Base-by-base conservation (phyloP, 352 stramenopile genomes). In the Globisporangium abappressorium region DNA sequence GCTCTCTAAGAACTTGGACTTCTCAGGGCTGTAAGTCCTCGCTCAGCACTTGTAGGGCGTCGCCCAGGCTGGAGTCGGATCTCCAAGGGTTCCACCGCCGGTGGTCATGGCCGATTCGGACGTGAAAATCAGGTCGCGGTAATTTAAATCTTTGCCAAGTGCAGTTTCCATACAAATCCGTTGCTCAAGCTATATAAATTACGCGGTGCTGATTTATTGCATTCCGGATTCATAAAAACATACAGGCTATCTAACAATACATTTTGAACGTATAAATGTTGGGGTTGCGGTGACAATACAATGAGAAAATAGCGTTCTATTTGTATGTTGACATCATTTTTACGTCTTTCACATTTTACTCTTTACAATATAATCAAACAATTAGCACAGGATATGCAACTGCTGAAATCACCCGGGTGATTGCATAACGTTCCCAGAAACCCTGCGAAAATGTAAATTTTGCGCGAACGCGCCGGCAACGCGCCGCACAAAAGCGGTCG, bases 391-490 rank as follows among this genome's bases (percentile, higher is more conserved):
- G 2, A 12, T 49, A 22, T 49, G 15, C 41, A 49, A 15, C 14
- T 47, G 14, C 38, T 47, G 38, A 12, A 14, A 47, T 47, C 14
- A 3, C 36, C 11, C 15, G 33, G 9, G 15, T 43, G 36, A 47
- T 47, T 18, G 38, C 14, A 64, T 26, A 64, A 64, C 57, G 36
- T 64, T 64, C 57, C 11, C 22, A 22, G 57, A 55, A 55, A 2
- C 22, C 5, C 57, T 33, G 20, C 26, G 30, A 61, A 61, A 30
- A 20, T 18, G 9, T 26, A 64, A 38, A 54, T 18, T 36, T 41
- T 64, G 57, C 57, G 57, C 57, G 57, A 36, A 64, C 24, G 11
- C 26, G 57, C 57, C 12, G 3, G 57, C 18, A 63, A 63, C 57
- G 36, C 34, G 57, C 57, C 36, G 36, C 38, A 55, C 54, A 60